These are phyloP conservation scores for Trichoderma afroharzianum DNA, from an alignment of 2,329 filamentous ascomycete species.

Conservation along the genomic window DNA sequence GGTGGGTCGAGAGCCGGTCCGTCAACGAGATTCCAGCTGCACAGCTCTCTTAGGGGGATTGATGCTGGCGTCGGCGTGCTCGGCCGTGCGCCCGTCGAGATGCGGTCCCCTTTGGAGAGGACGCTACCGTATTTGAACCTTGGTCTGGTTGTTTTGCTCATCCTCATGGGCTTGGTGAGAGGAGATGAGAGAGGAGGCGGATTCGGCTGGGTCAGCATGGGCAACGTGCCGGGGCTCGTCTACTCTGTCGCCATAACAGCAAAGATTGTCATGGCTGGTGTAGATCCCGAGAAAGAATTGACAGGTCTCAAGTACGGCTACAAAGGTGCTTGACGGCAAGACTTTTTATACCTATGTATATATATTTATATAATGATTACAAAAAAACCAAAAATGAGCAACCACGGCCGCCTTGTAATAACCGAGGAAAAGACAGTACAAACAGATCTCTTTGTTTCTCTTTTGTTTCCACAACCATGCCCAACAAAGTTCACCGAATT, in stretches of 20 bases:
- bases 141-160: slow-evolving; percentile 51
- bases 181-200: slow-evolving; percentile 32
- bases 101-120: slow-evolving; percentile 47
- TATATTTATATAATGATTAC: background rate
- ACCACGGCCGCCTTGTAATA: background rate
- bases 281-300: slow-evolving; percentile 66
- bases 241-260: slow-evolving; percentile 58
- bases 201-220: slow-evolving; percentile 42
- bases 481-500: background rate
- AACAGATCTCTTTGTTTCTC: background rate
- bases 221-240: slow-evolving; percentile 53
- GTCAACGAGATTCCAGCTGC: background rate
- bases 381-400: background rate
- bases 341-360: background rate
- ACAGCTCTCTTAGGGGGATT: slow-evolving; percentile 12
- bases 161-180: slow-evolving; percentile 41
- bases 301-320: slow-evolving; percentile 60
- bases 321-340: slow-evolving; percentile 55
- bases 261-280: slow-evolving; percentile 62
- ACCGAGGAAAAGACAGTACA: background rate
- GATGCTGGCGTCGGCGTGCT: slow-evolving; percentile 12
- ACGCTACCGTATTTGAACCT: slow-evolving; percentile 61
- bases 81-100: slow-evolving; percentile 1
- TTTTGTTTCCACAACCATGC: background rate
- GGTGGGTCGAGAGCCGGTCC: background rate